Percentiles rank a stretch among this genome's conserved stretches.
Conservation (phyloP, 2,329 filamentous ascomycete species). For the Pyrenophora graminea region DNA sequence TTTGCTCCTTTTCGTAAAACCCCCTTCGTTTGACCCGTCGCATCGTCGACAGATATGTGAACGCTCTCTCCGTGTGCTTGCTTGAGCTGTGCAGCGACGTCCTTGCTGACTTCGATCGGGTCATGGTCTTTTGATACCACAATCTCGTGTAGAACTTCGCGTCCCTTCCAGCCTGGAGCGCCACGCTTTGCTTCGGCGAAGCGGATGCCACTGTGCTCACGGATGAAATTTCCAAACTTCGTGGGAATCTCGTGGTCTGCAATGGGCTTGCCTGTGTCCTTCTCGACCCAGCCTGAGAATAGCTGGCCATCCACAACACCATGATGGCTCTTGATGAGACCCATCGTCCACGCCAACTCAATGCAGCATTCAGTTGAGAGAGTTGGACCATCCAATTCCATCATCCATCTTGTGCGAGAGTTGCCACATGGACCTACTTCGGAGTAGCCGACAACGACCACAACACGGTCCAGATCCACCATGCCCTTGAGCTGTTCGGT, state of each 20-base stretch:
- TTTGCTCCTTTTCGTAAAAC: slow-evolving; percentile 94
- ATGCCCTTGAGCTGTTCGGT: slow-evolving; percentile 91
- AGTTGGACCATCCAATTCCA: slow-evolving; percentile 96
- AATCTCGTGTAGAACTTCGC: slow-evolving; percentile 97
- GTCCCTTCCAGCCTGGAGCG: slow-evolving; percentile 92
- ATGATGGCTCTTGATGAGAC: slow-evolving; percentile 98
- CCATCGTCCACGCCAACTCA: slow-evolving; percentile 99
- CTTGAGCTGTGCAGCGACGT: slow-evolving; percentile 96
- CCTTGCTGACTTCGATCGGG: slow-evolving; percentile 95
- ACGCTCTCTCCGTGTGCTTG: slow-evolving; percentile 97
- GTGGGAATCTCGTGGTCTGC: slow-evolving; percentile 97
- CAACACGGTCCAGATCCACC: slow-evolving; percentile 97
- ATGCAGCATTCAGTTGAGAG: slow-evolving; percentile 92
- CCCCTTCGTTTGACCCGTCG: slow-evolving; percentile 91
- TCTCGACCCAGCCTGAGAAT: slow-evolving; percentile 96
- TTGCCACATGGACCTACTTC: slow-evolving; percentile 99
- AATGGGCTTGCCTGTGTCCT: slow-evolving; percentile 90
- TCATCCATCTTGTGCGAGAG: slow-evolving; percentile 97
- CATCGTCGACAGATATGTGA: slow-evolving; percentile 92
- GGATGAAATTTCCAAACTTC: slow-evolving; percentile 96
- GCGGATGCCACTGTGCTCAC: slow-evolving; percentile 96
- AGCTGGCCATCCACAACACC: slow-evolving; percentile 92
- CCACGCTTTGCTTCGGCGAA: slow-evolving; percentile 97
- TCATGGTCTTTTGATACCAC: slow-evolving; percentile 97
- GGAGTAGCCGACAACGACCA: slow-evolving; percentile 94